phyloP scores from a whole-genome alignment of 495 filamentous ascomycete genomes.

The Penicillium riverlandense region DNA sequence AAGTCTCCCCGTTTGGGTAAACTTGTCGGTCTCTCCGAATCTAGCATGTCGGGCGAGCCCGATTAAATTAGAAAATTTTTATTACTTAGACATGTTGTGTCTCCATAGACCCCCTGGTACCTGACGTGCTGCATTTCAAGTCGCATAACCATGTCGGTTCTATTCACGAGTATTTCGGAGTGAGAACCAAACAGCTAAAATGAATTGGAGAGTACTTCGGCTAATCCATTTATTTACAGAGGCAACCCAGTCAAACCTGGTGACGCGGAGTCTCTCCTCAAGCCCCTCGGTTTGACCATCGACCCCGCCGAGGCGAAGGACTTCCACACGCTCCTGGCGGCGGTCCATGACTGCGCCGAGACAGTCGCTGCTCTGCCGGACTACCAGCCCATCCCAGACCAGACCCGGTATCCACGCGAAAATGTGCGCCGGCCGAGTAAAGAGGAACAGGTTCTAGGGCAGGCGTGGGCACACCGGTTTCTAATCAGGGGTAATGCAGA shows the following conservation, averaged over 20 bases:
- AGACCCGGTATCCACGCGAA: constrained; percentile 21
- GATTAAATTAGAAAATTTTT: too few species aligned
- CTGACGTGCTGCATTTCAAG: too few species aligned
- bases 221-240: constrained; percentile 4
- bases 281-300: constrained; percentile 21
- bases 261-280: constrained; percentile 19
- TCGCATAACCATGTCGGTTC: constrained; percentile 20
- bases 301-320: constrained; percentile 18
- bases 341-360: constrained; percentile 28
- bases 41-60: too few species aligned
- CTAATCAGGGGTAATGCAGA: constrained; percentile 22
- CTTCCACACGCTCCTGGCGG: constrained; percentile 25
- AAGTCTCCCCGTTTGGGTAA: too few species aligned
- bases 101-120: too few species aligned
- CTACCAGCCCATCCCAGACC: constrained; percentile 21
- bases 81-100: too few species aligned
- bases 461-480: constrained; percentile 27
- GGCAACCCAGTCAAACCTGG: constrained; percentile 21
- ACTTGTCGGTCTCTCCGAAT: too few species aligned
- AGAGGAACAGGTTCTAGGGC: constrained; percentile 23
- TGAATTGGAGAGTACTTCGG: neutral
- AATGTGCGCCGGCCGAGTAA: constrained; percentile 18
- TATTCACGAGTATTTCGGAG: constrained; percentile 27
- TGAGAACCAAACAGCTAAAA: constrained; percentile 4
- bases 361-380: constrained; percentile 20